These are phyloP conservation scores for Pilaira anomala DNA, from an alignment of 192 early-diverging fungal species.

Conservation along the genomic window DNA sequence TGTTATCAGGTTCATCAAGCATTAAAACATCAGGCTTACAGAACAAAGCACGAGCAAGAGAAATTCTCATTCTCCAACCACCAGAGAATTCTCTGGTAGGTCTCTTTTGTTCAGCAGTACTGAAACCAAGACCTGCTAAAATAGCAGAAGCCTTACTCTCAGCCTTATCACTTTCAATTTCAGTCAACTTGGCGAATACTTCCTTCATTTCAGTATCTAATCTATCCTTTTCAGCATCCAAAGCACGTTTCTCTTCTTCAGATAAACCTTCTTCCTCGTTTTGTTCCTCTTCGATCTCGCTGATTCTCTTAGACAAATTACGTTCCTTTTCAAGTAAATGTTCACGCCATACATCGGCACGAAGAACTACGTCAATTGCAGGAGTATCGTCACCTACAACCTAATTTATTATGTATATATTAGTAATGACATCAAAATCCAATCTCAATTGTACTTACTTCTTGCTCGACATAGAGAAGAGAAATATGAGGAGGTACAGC, in stretches of 20 bases:
- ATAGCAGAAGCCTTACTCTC: slow-evolving; percentile 92
- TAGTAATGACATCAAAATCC: slow-evolving; percentile 4
- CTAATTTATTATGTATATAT: slow-evolving; percentile 33
- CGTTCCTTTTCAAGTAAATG: slow-evolving; percentile 85
- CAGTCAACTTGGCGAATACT: slow-evolving; percentile 81
- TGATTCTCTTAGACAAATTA: slow-evolving; percentile 53
- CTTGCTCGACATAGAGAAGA: slow-evolving; percentile 97
- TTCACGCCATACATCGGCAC: slow-evolving; percentile 92
- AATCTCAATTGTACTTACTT: slow-evolving; percentile 46
- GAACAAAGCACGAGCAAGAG: slow-evolving; percentile 95
- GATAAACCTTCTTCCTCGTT: slow-evolving; percentile 40
- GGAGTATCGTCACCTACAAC: slow-evolving; percentile 87
- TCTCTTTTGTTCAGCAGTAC: slow-evolving; percentile 65
- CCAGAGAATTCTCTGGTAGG: slow-evolving; percentile 96
- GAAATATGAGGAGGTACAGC: slow-evolving; percentile 86
- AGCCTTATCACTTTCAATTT: slow-evolving; percentile 97
- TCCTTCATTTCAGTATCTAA: slow-evolving; percentile 67
- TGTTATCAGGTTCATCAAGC: slow-evolving; percentile 92
- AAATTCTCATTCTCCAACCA: slow-evolving; percentile 99
- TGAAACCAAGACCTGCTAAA: slow-evolving; percentile 95
- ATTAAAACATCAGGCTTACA: slow-evolving; percentile 88
- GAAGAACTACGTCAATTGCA: slow-evolving; percentile 85
- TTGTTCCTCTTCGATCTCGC: slow-evolving; percentile 48
- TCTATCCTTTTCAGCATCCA: slow-evolving; percentile 54
- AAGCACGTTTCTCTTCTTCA: slow-evolving; percentile 48